A percentile compares a stretch with the other conserved stretches of the same genome.
Evolutionary conservation across 345 rosid species (phyloP).

Genomic region (Microcos paniculata): DNA sequence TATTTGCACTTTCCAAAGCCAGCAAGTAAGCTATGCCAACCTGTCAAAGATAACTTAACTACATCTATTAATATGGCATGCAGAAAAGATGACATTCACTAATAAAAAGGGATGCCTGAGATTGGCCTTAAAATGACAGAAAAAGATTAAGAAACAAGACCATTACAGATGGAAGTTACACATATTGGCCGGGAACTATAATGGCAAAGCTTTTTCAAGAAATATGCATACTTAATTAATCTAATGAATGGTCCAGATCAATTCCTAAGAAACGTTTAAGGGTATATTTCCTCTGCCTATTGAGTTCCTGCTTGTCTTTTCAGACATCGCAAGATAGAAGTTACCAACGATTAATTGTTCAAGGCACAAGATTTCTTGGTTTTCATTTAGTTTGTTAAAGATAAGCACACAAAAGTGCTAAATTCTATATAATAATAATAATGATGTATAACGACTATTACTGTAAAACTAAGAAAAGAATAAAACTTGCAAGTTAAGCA

Average conservation of each 20-base stretch:
- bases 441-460: no score
- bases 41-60: conserved; percentile 36
- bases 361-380: background rate
- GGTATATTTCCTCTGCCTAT: background rate
- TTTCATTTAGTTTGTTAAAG: background rate
- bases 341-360: background rate
- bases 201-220: background rate
- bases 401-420: background rate
- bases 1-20: conserved; percentile 86
- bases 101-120: background rate
- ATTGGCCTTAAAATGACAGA: background rate
- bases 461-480: no score
- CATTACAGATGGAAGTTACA: background rate
- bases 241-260: background rate
- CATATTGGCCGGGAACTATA: background rate
- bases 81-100: background rate
- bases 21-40: conserved; percentile 89
- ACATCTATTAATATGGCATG: background rate
- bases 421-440: no score
- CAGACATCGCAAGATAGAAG: background rate
- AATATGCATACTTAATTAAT: background rate
- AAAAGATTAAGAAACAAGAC: background rate
- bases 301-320: background rate
- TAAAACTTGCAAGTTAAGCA: background rate
- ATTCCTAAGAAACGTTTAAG: background rate